Conservation (phyloP, 306 rosid genomes). For the Medicago ruthenica region DNA sequence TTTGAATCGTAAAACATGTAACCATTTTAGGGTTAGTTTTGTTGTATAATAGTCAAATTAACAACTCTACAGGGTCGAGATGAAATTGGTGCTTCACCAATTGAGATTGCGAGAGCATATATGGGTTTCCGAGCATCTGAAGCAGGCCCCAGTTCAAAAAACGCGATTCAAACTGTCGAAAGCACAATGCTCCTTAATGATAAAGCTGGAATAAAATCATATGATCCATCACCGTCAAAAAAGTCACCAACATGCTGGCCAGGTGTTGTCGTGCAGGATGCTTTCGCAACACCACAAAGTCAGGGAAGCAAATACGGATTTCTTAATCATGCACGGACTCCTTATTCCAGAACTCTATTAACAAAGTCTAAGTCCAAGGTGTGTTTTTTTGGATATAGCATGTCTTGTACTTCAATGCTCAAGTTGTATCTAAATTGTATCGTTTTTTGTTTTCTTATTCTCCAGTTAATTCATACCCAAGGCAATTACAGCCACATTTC, state of each 20-base stretch:
- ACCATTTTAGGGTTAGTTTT: constrained; percentile 19
- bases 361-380: constrained; percentile 82
- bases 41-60: constrained; percentile 22
- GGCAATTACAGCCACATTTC: constrained; percentile 50
- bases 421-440: background rate
- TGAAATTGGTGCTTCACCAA: constrained; percentile 78
- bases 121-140: constrained; percentile 75
- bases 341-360: constrained; percentile 84
- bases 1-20: background rate
- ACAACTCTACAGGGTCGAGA: constrained; percentile 60
- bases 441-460: constrained; percentile 20
- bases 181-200: constrained; percentile 46
- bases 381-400: constrained; percentile 36
- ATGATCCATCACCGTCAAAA: constrained; percentile 56
- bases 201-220: constrained; percentile 56
- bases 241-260: constrained; percentile 83
- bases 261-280: constrained; percentile 71
- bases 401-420: constrained; percentile 34
- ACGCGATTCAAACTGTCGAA: constrained; percentile 47
- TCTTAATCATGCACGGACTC: constrained; percentile 76
- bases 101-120: constrained; percentile 88
- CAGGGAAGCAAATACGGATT: constrained; percentile 72
- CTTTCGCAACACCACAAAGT: constrained; percentile 69
- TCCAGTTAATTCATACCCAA: constrained; percentile 57
- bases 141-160: constrained; percentile 56